Conservation (phyloP, 768 basidiomycete genomes). For the Boletus huronensis region DNA sequence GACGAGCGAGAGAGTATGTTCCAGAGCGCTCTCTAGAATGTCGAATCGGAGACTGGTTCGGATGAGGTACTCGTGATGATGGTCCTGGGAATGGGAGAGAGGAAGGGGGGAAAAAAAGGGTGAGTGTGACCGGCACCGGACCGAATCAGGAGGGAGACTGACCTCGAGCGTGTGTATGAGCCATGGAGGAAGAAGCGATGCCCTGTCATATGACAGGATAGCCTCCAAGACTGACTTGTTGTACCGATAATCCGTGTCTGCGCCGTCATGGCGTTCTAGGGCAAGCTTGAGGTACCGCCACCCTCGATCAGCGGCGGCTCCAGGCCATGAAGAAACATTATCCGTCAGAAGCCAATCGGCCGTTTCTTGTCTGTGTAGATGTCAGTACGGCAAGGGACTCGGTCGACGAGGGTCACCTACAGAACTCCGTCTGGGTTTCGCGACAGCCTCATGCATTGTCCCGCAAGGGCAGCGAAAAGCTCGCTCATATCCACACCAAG, state of each 20-base stretch:
- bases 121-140: not conserved
- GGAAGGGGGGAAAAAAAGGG: not conserved
- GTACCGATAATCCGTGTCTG: conserved; percentile 71
- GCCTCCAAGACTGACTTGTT: conserved; percentile 74
- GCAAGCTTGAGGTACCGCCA: conserved; percentile 86
- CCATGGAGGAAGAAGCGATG: conserved; percentile 74
- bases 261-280: conserved; percentile 72
- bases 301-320: conserved; percentile 71
- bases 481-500: conserved; percentile 86
- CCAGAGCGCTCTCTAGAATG: conserved; percentile 70
- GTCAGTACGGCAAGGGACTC: conserved; percentile 3
- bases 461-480: conserved; percentile 72
- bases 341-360: conserved; percentile 84
- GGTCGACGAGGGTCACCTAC: conserved; percentile 38
- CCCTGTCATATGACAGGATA: conserved; percentile 62
- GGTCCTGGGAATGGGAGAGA: conserved; percentile 35
- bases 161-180: conserved; percentile 75
- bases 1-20: conserved; percentile 67
- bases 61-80: conserved; percentile 83
- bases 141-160: conserved; percentile 7
- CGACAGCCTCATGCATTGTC: conserved; percentile 74
- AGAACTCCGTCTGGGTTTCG: conserved; percentile 55
- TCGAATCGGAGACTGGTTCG: conserved; percentile 76
- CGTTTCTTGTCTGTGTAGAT: conserved; percentile 53
- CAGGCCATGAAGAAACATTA: conserved; percentile 79